Evolutionary conservation across 2,329 filamentous ascomycete species (phyloP).

Genomic region (Leptographium lundbergii): DNA sequence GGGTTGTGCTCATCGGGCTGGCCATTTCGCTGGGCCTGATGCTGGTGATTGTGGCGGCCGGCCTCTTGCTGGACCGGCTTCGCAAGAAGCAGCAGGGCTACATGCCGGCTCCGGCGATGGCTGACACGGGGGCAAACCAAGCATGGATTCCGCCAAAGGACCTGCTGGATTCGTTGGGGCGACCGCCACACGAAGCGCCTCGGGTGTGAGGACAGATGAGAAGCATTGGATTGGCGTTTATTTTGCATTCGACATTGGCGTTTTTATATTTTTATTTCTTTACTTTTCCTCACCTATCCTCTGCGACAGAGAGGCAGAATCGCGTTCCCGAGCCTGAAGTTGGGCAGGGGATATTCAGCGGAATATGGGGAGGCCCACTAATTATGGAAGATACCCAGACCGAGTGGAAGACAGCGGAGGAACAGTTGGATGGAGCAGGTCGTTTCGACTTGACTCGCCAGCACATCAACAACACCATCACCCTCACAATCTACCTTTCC

Average conservation of each 20-base stretch:
- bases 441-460: not conserved
- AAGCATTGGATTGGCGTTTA: not conserved
- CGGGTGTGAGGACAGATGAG: slow-evolving; percentile 28
- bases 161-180: slow-evolving; percentile 40
- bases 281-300: not conserved
- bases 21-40: slow-evolving; percentile 67
- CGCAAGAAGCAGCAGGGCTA: slow-evolving; percentile 72
- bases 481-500: not conserved
- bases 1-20: slow-evolving; percentile 69
- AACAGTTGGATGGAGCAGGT: not conserved
- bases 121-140: slow-evolving; percentile 46
- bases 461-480: not conserved
- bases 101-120: slow-evolving; percentile 56
- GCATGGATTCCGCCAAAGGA: slow-evolving; percentile 48
- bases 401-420: not conserved
- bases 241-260: slow-evolving; percentile 1
- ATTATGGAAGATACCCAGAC: not conserved
- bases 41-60: slow-evolving; percentile 63
- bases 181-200: slow-evolving; percentile 34
- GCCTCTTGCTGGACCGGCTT: slow-evolving; percentile 62
- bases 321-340: not conserved
- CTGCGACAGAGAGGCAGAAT: not conserved
- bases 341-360: not conserved
- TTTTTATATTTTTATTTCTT: not conserved
- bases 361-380: not conserved